Evolutionary conservation across 2,329 filamentous ascomycete genomes (phyloP), one percentile per base, ranked within the genome.

Genomic region (Ascochyta clinopodiicola): DNA sequence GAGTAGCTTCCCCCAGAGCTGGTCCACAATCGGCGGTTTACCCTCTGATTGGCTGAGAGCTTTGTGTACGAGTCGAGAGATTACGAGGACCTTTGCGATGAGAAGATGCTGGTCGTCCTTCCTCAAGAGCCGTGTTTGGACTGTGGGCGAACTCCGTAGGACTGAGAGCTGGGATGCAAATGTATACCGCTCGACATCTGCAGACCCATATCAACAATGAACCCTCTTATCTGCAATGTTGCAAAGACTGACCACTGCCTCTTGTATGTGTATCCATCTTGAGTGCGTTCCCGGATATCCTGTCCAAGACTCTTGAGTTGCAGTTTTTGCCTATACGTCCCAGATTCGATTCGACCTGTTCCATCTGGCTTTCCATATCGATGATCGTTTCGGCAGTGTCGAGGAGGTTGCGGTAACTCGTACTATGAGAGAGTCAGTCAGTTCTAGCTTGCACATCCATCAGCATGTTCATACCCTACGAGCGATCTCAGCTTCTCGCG

Each of bases 321-420:
- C 94, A 97, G 52, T 86, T 85, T 37, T 85, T 84, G 40, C 91
- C 91, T 78, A 96, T 88, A 56, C 82, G 82, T 15, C 84, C 84
- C 46, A 98, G 82, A 34, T 87, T 84, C 5, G 81, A 79, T 75
- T 96, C 92, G 15, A 92, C 88, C 12, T 81, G 79, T 57, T 88
- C 84, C 78, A 95, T 94, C 71, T 94, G 87, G 35, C 77, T 78
- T 63, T 91, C 89, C 91, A 98, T 96, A 57, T 88, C 84, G 50
- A 97, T 89, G 63, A 98, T 98, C n/a, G 88, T 88, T 77, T 97
- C 93, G 50, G 94, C 94, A 0, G 94, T 97, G 47, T 91, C 91
- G 24, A 98, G 86, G 8, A 98, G 86, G 67, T 95, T 91, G 64
- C 94, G 90, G 77, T 98, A 98, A 69, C 86, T 85, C 65, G 84